Percentiles rank a stretch among this genome's conserved stretches.
phyloP scores from a whole-genome alignment of 345 rosid genomes.

The Raphanus raphanistrum region DNA sequence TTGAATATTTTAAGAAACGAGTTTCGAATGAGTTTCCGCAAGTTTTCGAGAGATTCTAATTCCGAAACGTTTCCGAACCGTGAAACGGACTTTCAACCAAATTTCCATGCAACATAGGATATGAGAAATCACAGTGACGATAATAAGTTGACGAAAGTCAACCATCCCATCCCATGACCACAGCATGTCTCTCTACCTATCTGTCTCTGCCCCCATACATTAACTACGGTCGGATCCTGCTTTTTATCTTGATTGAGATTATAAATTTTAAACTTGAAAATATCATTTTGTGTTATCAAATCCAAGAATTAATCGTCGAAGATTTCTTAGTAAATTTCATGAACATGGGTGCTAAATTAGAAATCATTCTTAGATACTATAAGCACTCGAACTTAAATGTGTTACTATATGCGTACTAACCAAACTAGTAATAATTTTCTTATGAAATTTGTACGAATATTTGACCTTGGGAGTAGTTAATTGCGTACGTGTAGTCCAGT shows the following conservation, averaged over 20 bases:
- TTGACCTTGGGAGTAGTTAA: conserved; percentile 10
- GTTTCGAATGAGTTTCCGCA: no score
- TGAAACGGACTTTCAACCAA: no score
- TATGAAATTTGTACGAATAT: conserved; percentile 4
- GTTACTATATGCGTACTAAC: conserved; percentile 29
- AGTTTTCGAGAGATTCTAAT: no score
- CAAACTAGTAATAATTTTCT: not conserved
- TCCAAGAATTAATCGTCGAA: not conserved
- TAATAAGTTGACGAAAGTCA: conserved; percentile 40
- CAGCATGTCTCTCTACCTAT: conserved; percentile 18
- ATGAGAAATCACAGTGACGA: not conserved
- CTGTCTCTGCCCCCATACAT: conserved; percentile 26
- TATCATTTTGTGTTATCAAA: not conserved
- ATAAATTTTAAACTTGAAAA: not conserved
- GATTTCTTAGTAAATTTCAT: not conserved
- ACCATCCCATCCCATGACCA: conserved; percentile 31
- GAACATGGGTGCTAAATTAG: conserved; percentile 27
- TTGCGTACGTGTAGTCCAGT: conserved; percentile 8
- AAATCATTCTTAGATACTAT: not conserved
- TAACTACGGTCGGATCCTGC: not conserved
- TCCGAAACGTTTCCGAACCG: no score
- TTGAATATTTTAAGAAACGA: no score
- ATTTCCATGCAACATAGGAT: no score
- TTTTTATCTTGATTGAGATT: not conserved
- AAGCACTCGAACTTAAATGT: not conserved